A percentile compares a stretch with the other conserved stretches of the same genome.
These are phyloP conservation scores for Venturia oleaginea DNA, from an alignment of 2,329 filamentous ascomycete species.

Conservation along the genomic window DNA sequence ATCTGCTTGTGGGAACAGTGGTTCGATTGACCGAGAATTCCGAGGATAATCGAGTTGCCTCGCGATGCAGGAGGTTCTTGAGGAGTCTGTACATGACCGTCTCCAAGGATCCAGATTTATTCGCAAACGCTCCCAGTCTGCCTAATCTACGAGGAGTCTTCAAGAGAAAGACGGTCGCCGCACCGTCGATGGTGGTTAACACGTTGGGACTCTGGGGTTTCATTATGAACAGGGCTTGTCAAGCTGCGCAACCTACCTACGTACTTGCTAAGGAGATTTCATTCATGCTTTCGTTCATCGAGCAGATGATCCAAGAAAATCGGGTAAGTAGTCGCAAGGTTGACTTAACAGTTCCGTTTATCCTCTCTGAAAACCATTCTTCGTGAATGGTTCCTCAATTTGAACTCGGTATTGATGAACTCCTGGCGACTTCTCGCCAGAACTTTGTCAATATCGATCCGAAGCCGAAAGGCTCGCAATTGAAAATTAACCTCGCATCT, in stretches of 20 bases:
- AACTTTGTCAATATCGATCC: background rate
- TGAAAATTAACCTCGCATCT: background rate
- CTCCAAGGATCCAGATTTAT: background rate
- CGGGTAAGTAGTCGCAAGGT: background rate
- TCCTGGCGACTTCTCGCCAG: background rate
- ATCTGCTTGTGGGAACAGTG: conserved; percentile 10
- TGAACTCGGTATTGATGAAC: background rate
- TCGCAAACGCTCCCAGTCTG: background rate
- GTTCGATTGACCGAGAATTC: conserved; percentile 14
- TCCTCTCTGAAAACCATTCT: background rate
- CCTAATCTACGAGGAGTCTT: background rate
- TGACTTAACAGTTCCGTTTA: background rate
- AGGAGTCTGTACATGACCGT: background rate
- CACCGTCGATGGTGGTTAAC: conserved; percentile 7
- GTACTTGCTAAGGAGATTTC: background rate
- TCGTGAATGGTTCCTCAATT: background rate
- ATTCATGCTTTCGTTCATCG: background rate
- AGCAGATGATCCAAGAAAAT: background rate
- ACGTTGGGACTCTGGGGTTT: conserved; percentile 8
- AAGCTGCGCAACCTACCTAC: background rate
- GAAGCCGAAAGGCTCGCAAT: background rate
- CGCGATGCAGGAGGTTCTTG: background rate
- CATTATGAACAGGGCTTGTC: conserved; percentile 2
- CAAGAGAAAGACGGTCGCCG: background rate
- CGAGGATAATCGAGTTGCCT: background rate